These are phyloP conservation scores for Saturnispora sanitii DNA, from an alignment of 805 yeast species.

Conservation along the genomic window DNA sequence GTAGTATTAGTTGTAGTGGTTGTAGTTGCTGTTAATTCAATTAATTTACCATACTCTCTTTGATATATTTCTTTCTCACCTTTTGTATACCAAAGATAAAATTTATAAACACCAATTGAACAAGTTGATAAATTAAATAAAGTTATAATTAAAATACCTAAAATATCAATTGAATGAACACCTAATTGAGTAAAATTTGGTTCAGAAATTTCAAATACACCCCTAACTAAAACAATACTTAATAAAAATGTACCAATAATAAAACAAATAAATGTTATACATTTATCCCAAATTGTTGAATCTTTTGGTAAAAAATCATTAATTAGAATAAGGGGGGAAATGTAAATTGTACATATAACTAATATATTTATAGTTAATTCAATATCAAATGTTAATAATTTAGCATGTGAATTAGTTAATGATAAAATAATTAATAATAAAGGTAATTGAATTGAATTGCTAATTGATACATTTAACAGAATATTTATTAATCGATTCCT, in stretches of 20 bases:
- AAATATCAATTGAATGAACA: constrained; percentile 4
- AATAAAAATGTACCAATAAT: neutral
- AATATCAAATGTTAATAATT: neutral
- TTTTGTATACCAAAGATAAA: neutral
- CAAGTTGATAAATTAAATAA: constrained; percentile 5
- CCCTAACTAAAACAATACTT: neutral
- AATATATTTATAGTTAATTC: neutral
- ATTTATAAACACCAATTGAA: neutral
- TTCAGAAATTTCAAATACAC: neutral
- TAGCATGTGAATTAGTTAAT: neutral
- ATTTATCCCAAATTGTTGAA: neutral
- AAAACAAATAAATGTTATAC: neutral
- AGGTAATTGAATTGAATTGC: constrained; percentile 5
- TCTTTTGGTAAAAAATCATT: neutral
- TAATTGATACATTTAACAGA: neutral
- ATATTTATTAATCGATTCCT: neutral
- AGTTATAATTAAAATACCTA: constrained; percentile 1
- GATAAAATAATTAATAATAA: neutral
- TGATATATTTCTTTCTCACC: neutral
- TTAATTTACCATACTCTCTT: neutral
- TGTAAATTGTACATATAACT: neutral
- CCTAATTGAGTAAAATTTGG: constrained; percentile 1
- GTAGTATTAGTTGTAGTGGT: neutral
- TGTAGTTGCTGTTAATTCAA: neutral
- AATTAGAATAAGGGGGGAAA: constrained; percentile 1